Evolutionary conservation across 83 land plant species (phyloP).

Genomic region (Thuja plicata): DNA sequence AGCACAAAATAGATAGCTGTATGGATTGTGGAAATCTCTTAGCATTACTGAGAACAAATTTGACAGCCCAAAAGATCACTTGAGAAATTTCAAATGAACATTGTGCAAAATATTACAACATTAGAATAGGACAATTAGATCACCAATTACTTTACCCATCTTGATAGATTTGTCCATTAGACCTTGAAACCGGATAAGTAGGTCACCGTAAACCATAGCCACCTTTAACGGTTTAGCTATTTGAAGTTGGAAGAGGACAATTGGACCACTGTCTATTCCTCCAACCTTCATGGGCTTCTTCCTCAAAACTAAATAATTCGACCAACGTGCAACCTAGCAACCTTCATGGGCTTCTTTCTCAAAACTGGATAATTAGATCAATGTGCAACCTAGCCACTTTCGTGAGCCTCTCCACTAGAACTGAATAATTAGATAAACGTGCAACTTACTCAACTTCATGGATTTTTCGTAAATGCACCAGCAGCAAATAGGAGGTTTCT

Average conservation of each 20-base stretch:
- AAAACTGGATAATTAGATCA: neutral
- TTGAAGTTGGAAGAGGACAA: too few species aligned
- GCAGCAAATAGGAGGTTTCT: slow-evolving; percentile 87
- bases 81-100: neutral
- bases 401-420: neutral
- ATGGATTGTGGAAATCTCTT: too few species aligned
- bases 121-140: neutral
- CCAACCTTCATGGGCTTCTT: too few species aligned
- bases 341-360: neutral
- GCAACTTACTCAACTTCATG: neutral
- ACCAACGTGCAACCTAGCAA: neutral
- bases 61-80: neutral
- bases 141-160: neutral
- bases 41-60: too few species aligned
- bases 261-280: too few species aligned
- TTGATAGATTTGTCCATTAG: neutral
- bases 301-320: neutral
- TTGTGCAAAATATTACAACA: neutral
- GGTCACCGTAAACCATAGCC: too few species aligned
- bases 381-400: neutral
- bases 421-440: neutral
- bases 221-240: too few species aligned
- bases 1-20: too few species aligned
- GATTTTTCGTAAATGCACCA: slow-evolving; percentile 56
- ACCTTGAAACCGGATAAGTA: too few species aligned